phyloP scores from a whole-genome alignment of 2,329 filamentous ascomycete genomes.

The Chrysosporium keratinophilum region DNA sequence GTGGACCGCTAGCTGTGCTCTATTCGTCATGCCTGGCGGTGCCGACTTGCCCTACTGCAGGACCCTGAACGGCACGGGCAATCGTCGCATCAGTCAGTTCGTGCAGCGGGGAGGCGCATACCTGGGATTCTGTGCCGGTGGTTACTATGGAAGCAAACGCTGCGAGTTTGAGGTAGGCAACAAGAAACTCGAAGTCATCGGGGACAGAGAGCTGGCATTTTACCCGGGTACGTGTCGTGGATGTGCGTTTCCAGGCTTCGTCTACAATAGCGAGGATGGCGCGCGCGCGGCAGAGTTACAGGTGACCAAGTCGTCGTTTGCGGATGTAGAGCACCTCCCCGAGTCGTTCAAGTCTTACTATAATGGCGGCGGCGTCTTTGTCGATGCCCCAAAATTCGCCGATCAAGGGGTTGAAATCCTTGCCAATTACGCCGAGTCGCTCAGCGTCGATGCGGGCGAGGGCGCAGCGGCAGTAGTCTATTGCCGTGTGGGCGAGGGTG shows the following conservation, averaged over 20 bases:
- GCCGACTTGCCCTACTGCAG: conserved; percentile 90
- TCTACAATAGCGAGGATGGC: conserved; percentile 78
- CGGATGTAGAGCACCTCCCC: conserved; percentile 41
- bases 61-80: conserved; percentile 76
- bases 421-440: conserved; percentile 63
- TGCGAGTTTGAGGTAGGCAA: conserved; percentile 93
- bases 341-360: conserved; percentile 68
- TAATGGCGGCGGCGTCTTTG: conserved; percentile 90
- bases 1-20: conserved; percentile 75
- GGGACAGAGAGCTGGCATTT: conserved; percentile 73
- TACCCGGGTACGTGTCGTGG: conserved; percentile 80
- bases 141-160: conserved; percentile 69
- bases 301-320: conserved; percentile 52
- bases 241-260: conserved; percentile 77
- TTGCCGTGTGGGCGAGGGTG: conserved; percentile 70
- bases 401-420: conserved; percentile 65
- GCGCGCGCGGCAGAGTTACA: conserved; percentile 61
- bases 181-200: conserved; percentile 69
- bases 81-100: conserved; percentile 71
- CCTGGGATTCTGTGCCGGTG: conserved; percentile 86
- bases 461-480: conserved; percentile 71
- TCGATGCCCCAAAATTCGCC: conserved; percentile 57
- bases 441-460: conserved; percentile 65
- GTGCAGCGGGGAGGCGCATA: conserved; percentile 78
- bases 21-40: conserved; percentile 85